Evolutionary conservation across 2,329 filamentous ascomycete species (phyloP).

Genomic region (Aspergillus persii): DNA sequence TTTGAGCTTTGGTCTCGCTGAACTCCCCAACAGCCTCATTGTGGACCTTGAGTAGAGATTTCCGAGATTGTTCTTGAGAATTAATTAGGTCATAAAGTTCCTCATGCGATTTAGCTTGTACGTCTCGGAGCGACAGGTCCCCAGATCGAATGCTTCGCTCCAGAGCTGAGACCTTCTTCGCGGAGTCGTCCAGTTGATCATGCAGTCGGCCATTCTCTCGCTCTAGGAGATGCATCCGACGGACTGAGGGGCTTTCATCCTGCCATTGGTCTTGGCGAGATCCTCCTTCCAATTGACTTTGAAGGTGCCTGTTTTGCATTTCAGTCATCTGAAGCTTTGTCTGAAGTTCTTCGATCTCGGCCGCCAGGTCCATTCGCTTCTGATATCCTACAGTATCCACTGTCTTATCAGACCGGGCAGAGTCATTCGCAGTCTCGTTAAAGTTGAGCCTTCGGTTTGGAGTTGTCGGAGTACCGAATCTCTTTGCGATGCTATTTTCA

Average conservation of each 20-base stretch:
- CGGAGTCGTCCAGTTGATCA: slow-evolving; percentile 90
- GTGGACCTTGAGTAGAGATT: slow-evolving; percentile 76
- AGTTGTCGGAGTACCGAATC: slow-evolving; percentile 73
- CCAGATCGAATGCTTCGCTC: slow-evolving; percentile 85
- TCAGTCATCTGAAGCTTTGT: slow-evolving; percentile 91
- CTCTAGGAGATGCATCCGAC: slow-evolving; percentile 86
- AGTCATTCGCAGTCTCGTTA: slow-evolving; percentile 66
- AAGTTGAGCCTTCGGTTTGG: slow-evolving; percentile 70
- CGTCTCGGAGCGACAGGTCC: slow-evolving; percentile 82
- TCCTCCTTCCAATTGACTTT: slow-evolving; percentile 74
- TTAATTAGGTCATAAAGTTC: slow-evolving; percentile 91
- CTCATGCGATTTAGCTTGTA: slow-evolving; percentile 90
- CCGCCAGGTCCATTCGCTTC: slow-evolving; percentile 84
- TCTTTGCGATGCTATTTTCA: slow-evolving; percentile 53
- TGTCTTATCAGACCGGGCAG: slow-evolving; percentile 78
- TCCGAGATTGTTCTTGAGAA: slow-evolving; percentile 85
- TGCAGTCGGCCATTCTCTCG: slow-evolving; percentile 88
- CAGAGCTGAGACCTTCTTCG: slow-evolving; percentile 84
- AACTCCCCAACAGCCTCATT: slow-evolving; percentile 83
- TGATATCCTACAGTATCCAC: slow-evolving; percentile 81
- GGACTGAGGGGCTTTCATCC: slow-evolving; percentile 74
- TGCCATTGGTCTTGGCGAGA: slow-evolving; percentile 60
- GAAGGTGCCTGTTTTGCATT: slow-evolving; percentile 92
- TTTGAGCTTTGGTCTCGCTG: slow-evolving; percentile 79
- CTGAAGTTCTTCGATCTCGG: slow-evolving; percentile 87